A percentile compares a stretch with the other conserved stretches of the same genome.
Evolutionary conservation across 306 rosid species (phyloP).

Genomic region (Gleditsia sinensis): DNA sequence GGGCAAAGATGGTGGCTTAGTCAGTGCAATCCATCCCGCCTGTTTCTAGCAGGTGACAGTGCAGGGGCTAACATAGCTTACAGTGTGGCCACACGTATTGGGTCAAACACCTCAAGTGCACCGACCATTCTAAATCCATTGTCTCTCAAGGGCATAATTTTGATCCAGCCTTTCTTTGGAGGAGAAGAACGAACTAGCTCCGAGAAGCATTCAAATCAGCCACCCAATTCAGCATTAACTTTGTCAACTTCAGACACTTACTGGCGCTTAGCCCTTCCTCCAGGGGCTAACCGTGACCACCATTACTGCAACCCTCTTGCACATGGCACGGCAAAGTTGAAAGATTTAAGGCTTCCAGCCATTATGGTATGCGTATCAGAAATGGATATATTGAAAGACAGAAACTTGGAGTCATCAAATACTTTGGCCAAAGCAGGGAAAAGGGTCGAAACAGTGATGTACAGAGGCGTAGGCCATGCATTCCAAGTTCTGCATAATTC

Average conservation of each 20-base stretch:
- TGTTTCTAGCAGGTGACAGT: constrained; percentile 80
- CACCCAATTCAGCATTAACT: constrained; percentile 59
- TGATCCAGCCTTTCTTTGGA: constrained; percentile 93
- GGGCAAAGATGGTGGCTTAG: constrained; percentile 76
- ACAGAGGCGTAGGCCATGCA: constrained; percentile 82
- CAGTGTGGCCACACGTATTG: constrained; percentile 55
- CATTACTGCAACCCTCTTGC: constrained; percentile 73
- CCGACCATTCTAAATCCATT: constrained; percentile 45
- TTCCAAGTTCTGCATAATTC: constrained; percentile 77
- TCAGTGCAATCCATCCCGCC: constrained; percentile 47
- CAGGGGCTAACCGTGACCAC: constrained; percentile 70
- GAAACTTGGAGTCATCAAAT: constrained; percentile 66
- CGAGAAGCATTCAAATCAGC: constrained; percentile 56
- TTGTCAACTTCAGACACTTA: constrained; percentile 63
- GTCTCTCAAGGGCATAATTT: constrained; percentile 54
- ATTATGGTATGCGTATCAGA: constrained; percentile 73
- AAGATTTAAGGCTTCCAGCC: constrained; percentile 50
- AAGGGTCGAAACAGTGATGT: constrained; percentile 54
- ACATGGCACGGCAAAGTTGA: constrained; percentile 42
- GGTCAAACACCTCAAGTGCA: constrained; percentile 29
- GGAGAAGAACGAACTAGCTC: constrained; percentile 70
- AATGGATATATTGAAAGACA: constrained; percentile 71
- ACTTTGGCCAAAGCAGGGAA: constrained; percentile 61
- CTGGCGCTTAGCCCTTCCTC: constrained; percentile 79
- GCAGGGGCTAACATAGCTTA: constrained; percentile 91